Evolutionary conservation across 352 stramenopile genomes (phyloP), one percentile per base, ranked within the genome.

Genomic region (Phytophthora idaei): DNA sequence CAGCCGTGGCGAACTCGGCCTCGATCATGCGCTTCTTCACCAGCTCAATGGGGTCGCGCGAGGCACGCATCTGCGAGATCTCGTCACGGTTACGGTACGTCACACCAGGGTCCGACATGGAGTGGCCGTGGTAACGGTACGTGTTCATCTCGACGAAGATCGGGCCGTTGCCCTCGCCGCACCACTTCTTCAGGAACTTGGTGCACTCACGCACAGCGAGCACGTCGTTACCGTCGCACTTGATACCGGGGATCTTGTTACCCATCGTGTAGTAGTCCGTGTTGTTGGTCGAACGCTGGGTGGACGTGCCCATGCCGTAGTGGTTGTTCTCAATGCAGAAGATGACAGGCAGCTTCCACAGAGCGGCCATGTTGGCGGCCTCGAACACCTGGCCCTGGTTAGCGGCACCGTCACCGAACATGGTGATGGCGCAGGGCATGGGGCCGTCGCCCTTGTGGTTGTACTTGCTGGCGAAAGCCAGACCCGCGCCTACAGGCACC

Each of bases 271-370:
- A 99, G 90, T 99, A 99, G 57, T 99, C 95, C 45, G 84, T 92
- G 83, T 99, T 99, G 59, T 80, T 95, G 45, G 95, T 98, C 67
- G 98, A 98, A 64, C 98, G 93, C 72, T 99, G 89, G 51, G 96
- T 97, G 54, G 93, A 99, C 32, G 98, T 99, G 67, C 98, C 98
- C 98, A 99, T 99, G 69, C 98, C 98, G 82, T 99, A 99, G 71
- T 99, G 96, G 89, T 99, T 99, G 90, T 99, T 99, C 81, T 99
- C 98, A 80, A 99, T 99, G 76, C 97, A 99, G 76, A 99, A 99
- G 73, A 99, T 99, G 70, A 98, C 92, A 11, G 98, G 98, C 45
- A 99, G 82, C 72, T 99, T 98, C 97, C 97, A 99, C 47, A 99
- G 81, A 60, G 86, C 90, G 9, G 95, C 91, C 97, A 99, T 99